A percentile compares a stretch with the other conserved stretches of the same genome.
phyloP scores from a whole-genome alignment of 768 basidiomycete species.

The Collybia sp. region DNA sequence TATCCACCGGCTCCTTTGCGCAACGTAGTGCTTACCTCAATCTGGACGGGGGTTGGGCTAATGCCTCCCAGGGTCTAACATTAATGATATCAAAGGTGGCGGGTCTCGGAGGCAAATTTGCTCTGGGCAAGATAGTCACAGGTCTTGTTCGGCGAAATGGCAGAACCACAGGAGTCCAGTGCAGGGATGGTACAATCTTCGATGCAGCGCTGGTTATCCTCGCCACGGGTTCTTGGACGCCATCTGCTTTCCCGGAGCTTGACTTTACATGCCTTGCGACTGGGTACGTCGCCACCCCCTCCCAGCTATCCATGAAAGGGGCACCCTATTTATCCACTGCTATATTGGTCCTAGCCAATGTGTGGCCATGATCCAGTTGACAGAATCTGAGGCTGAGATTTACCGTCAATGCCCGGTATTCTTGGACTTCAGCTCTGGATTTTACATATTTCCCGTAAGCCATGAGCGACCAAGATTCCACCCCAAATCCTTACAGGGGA shows the following conservation, averaged over 20 bases:
- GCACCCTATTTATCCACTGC: too few species aligned
- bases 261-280: constrained; percentile 65
- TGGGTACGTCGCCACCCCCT: constrained; percentile 48
- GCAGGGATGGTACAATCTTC: constrained; percentile 51
- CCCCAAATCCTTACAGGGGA: not conserved
- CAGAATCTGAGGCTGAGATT: constrained; percentile 53
- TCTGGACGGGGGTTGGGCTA: constrained; percentile 79
- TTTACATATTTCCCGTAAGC: constrained; percentile 81
- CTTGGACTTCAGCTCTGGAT: constrained; percentile 67
- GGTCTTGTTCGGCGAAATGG: constrained; percentile 36
- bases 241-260: constrained; percentile 65
- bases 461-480: not conserved
- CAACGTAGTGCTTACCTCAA: constrained; percentile 61
- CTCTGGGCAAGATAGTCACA: constrained; percentile 53
- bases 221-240: constrained; percentile 83
- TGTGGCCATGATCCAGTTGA: constrained; percentile 75
- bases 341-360: constrained; percentile 53
- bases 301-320: not conserved
- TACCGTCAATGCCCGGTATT: constrained; percentile 68
- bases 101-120: constrained; percentile 54
- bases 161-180: constrained; percentile 54
- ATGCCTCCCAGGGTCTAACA: constrained; percentile 63
- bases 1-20: constrained; percentile 30
- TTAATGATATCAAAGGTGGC: constrained; percentile 51
- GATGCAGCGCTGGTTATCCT: constrained; percentile 62